Evolutionary conservation across 202 grass and related monocot species (phyloP), one percentile per base, ranked within the genome.

Genomic region (Panicum hallii): DNA sequence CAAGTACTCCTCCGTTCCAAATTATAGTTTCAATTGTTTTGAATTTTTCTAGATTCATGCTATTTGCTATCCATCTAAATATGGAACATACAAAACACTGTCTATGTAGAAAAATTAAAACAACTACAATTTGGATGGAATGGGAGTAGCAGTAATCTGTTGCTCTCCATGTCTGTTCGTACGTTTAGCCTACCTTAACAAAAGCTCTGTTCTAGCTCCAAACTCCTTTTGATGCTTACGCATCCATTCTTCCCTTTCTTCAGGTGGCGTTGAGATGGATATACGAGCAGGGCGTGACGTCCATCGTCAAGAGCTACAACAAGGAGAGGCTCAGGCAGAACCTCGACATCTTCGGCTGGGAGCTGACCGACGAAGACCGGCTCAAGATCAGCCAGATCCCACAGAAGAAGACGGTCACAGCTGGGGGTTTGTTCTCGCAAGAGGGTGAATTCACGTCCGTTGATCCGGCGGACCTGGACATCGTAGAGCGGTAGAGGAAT

Each of bases 221-320:
- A 53, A 53, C 49, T 15, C 15, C 49, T 53, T 52, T 52, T 52
- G 49, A 52, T 52, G 49, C 48, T 50, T 50, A 19, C 30, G 17
- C 5, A 12, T 5, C 10, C 17, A 32, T 15, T 16, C 44, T 79
- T 38, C 6, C 5, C 11, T 54, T 41, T 0, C 1, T 46, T 47
- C 50, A 81, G 79, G 83, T 97, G 20, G 82, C 89, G 11, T 4
- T 97, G 85, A 82, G 94, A 87, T 97, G 94, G 94, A 83, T 90
- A 19, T 83, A 92, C 11, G 91, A 97, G 77, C 83, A 94, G 79
- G 88, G 86, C 14, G 77, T 48, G 22, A 87, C 75, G 40, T 79
- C 87, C 16, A 72, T 97, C 5, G 88, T 74, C 11, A 94, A 92
- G 90, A 97, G 89, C 72, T 89, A 83, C 62, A 94, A 82, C 26